These are phyloP conservation scores for Stemphylium beticola DNA, from an alignment of 2,329 filamentous ascomycete genomes.

Conservation along the genomic window DNA sequence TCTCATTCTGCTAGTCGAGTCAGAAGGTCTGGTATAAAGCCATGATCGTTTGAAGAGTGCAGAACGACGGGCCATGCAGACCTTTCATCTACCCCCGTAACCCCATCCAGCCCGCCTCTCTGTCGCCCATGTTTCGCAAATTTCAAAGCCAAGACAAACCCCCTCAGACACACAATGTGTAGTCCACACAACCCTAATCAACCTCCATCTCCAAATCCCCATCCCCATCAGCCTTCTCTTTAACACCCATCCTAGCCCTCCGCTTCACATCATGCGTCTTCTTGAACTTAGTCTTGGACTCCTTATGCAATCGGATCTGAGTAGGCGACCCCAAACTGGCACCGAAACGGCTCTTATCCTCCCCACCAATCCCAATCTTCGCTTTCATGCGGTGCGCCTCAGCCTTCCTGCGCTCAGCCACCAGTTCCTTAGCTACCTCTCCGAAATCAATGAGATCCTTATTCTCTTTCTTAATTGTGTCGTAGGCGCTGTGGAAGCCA, in stretches of 20 bases:
- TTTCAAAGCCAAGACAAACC: too few relatives aligned
- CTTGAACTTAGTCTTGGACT: not conserved
- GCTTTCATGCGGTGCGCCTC: not conserved
- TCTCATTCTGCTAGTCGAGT: too few relatives aligned
- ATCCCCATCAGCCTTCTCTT: not conserved
- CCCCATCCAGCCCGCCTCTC: too few relatives aligned
- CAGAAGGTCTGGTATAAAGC: too few relatives aligned
- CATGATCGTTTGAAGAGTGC: too few relatives aligned
- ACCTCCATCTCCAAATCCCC: constrained; percentile 7
- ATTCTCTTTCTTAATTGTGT: not conserved
- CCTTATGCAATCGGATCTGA: not conserved
- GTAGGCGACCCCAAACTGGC: not conserved
- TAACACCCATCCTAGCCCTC: not conserved
- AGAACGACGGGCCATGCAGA: too few relatives aligned
- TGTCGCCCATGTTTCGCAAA: too few relatives aligned
- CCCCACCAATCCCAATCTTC: not conserved
- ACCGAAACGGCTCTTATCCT: not conserved
- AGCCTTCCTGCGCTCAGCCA: not conserved
- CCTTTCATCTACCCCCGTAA: too few relatives aligned
- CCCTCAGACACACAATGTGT: too few relatives aligned
- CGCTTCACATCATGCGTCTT: not conserved
- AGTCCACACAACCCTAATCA: not conserved
- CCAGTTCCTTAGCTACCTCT: not conserved
- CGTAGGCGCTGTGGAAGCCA: constrained; percentile 4
- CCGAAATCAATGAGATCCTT: not conserved